Evolutionary conservation across 1,139 yeast species (phyloP), one percentile per base, ranked within the genome.

Genomic region (Pichia sp.): DNA sequence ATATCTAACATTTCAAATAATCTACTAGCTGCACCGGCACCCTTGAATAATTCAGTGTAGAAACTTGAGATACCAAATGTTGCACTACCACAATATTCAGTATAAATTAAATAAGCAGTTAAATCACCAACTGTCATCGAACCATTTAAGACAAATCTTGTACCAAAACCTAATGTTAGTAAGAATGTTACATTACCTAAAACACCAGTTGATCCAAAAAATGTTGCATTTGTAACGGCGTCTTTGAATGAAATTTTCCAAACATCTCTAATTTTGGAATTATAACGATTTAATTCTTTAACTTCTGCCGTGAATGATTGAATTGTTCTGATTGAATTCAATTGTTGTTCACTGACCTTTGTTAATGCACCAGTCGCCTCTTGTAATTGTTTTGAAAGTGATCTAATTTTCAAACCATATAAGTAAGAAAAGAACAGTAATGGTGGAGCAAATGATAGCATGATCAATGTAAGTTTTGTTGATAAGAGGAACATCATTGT

Each of bases 21-120:
- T 54, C 98, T 75, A 47, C 95, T 85, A 0, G 97, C 94, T 0
- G 97, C 97, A 52, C 98, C 98, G 8, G 90, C 84, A 43, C 97
- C 97, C 68, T 90, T 92, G 95, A 92, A 90, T 51, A 90, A 69
- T 62, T 92, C 97, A 1, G 96, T 84, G 61, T 89, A 90, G 63
- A 90, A 90, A 52, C 85, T 84, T 0, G 96, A 92, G 39, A 92
- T 67, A 1, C 97, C 97, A 64, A 85, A 86, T 34, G 90, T 86
- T 0, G 97, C 86, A 46, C 83, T 75, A 4, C 97, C 97, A 2
- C 97, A 87, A 62, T 87, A 90, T 39, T 89, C 90, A 0, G 96
- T 92, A 66, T 90, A 90, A 77, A 92, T 80, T 82, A 90, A 84
- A 65, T 87, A 90, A 34, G 96, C 88, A 15, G 97, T 86, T 47